Evolutionary conservation across 441 rosid genomes (phyloP), one percentile per base, ranked within the genome.

Genomic region (Cnidoscolus chayamansa): DNA sequence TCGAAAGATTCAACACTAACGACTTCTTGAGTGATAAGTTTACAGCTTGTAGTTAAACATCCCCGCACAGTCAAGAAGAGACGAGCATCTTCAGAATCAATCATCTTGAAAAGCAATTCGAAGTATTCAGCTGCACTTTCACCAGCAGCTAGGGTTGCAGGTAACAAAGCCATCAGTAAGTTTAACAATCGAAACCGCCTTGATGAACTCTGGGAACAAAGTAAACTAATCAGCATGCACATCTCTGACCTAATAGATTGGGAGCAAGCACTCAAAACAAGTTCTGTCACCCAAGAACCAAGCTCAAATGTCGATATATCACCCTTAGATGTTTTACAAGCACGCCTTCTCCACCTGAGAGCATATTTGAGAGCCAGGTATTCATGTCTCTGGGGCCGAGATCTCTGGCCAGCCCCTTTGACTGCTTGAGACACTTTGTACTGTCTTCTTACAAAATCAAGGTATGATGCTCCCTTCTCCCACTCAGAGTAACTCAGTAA

Each of bases 381-480:
- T 74, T 97, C 99, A 64, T 88, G 79, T 86, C 92, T 90, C 73
- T 91, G 98, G 43, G 92, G 72, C 63, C 89, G 90, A 76, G 94
- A 87, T 82, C 86, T 91, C 85, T 86, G 96, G 72, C 88, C 86
- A 61, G 82, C 80, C 81, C 86, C 86, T 82, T 86, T 91, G 68
- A 87, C 87, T 56, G 86, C 84, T 81, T 90, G 98, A 80, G 94
- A 91, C 68, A 86, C 99, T 82, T 88, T 92, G 84, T 93, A 94
- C 78, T 95, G 97, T 84, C 99, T 93, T 87, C 99, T 87, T 77
- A 97, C 99, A 88, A 97, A 97, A 82, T 97, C 99, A 75, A 97
- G 88, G 81, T 97, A 97, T n/a, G 99, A 88, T 73, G 99, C 97
- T 80, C 99, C 99, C 81, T 84, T 90, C 80, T 94, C 98, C 99